A percentile compares a stretch with the other conserved stretches of the same genome.
phyloP scores from a whole-genome alignment of 805 yeast genomes.

The Saturnispora diversa region DNA sequence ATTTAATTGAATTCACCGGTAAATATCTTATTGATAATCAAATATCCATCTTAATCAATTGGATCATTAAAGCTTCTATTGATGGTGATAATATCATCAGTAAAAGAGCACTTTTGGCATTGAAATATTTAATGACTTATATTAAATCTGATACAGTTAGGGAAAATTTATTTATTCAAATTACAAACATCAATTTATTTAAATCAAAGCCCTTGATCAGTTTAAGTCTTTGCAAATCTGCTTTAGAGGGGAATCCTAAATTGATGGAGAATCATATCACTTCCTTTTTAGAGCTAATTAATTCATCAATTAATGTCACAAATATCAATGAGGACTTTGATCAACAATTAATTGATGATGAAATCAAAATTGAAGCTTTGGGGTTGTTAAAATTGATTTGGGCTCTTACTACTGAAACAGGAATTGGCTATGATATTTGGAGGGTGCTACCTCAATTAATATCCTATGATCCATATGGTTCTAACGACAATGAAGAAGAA shows the following conservation, averaged over 20 bases:
- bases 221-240: background rate
- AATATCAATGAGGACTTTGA: conserved; percentile 30
- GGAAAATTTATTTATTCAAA: background rate
- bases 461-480: conserved; percentile 40
- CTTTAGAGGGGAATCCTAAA: conserved; percentile 17
- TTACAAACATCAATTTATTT: background rate
- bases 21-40: conserved; percentile 22
- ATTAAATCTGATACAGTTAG: conserved; percentile 13
- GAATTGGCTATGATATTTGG: conserved; percentile 1
- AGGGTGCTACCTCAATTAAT: conserved; percentile 24
- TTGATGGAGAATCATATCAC: conserved; percentile 17
- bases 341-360: conserved; percentile 26
- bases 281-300: conserved; percentile 13
- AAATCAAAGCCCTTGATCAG: background rate
- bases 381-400: conserved; percentile 26
- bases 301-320: conserved; percentile 17
- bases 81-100: conserved; percentile 37
- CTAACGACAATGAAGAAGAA: conserved; percentile 29
- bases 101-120: conserved; percentile 36
- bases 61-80: conserved; percentile 32
- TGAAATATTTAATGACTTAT: conserved; percentile 29
- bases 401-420: background rate
- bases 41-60: conserved; percentile 19
- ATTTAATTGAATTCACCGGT: conserved; percentile 41
- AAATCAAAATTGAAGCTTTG: conserved; percentile 43